Evolutionary conservation across 495 filamentous ascomycete genomes (phyloP).

Genomic region (Penicillium taxi): DNA sequence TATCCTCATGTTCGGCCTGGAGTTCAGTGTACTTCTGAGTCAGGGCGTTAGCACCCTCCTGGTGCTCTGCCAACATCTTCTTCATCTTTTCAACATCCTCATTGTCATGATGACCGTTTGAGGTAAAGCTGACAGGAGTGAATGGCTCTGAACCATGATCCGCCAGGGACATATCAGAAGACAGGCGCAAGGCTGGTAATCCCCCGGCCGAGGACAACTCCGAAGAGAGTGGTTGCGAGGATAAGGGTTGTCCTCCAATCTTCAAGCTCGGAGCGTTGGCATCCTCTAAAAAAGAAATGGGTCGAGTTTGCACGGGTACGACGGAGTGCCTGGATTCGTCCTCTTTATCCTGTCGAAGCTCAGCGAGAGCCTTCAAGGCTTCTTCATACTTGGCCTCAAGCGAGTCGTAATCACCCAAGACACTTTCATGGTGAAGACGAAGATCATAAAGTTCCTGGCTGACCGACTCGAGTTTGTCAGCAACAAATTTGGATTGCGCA

Average conservation of each 20-base stretch:
- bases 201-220: constrained; percentile 91
- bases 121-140: constrained; percentile 12
- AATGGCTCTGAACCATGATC: constrained; percentile 10
- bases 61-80: constrained; percentile 64
- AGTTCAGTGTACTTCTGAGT: constrained; percentile 72
- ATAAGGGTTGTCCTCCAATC: constrained; percentile 71
- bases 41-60: constrained; percentile 61
- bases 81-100: constrained; percentile 66
- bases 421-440: constrained; percentile 79
- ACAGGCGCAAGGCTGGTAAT: constrained; percentile 59
- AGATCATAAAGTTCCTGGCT: constrained; percentile 90
- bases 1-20: constrained; percentile 70
- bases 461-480: constrained; percentile 87
- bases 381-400: constrained; percentile 88
- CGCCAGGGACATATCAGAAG: constrained; percentile 43
- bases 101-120: constrained; percentile 24
- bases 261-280: constrained; percentile 60
- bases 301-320: constrained; percentile 46
- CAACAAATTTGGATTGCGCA: constrained; percentile 75
- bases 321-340: constrained; percentile 72
- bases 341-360: constrained; percentile 68
- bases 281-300: constrained; percentile 90
- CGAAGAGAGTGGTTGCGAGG: constrained; percentile 91
- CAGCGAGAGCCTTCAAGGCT: constrained; percentile 69
- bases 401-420: constrained; percentile 69